Evolutionary conservation across 768 basidiomycete species (phyloP), one percentile per base, ranked within the genome.

Genomic region (Mrakia frigida): DNA sequence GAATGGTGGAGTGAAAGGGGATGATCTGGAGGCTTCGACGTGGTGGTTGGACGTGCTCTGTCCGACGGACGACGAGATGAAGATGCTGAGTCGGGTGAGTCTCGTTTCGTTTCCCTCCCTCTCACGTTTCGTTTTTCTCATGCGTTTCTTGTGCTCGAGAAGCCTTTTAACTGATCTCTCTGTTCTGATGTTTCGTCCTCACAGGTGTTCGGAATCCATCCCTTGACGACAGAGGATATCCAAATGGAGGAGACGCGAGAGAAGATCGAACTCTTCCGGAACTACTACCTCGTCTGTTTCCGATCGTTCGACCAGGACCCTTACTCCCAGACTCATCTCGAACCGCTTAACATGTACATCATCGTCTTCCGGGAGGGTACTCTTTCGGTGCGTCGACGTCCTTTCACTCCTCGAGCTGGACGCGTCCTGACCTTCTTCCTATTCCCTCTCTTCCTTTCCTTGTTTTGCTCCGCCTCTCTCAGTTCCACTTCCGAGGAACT

Each of bases 291-390:
- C 73, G 97, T 98, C 78, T 98, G 96, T 87, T 99, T 99, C 87
- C 91, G 97, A 79, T 92, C 93, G 79, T 98, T 99, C 85, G 97
- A 99, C 84, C 97, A 99, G 86, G 97, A 98, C 83, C 91, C 90
- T 33, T 98, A 98, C 85, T 93, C 92, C 81, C 94, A 95, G 25
- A 98, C 94, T 1, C 90, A 98, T 83, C 89, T 99, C 65, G 96
- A 99, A 83, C 97, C 97, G 23, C 86, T 98, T 79, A 99, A 99
- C 85, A 98, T 98, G 96, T 99, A 99, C 84, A 96, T 99, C 80
- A 92, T 98, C 80, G 97, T 99, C 69, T 98, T 99, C 85, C 88
- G 96, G 33, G 97, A 98, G 83, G 97, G 97, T 25, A 98, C 90
- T 2, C 86, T 98, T 69, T 97, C 94, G 13, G 95, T 97, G 81